Conservation (phyloP, 257 asterid species). For the Nyctanthes arbortristis region DNA sequence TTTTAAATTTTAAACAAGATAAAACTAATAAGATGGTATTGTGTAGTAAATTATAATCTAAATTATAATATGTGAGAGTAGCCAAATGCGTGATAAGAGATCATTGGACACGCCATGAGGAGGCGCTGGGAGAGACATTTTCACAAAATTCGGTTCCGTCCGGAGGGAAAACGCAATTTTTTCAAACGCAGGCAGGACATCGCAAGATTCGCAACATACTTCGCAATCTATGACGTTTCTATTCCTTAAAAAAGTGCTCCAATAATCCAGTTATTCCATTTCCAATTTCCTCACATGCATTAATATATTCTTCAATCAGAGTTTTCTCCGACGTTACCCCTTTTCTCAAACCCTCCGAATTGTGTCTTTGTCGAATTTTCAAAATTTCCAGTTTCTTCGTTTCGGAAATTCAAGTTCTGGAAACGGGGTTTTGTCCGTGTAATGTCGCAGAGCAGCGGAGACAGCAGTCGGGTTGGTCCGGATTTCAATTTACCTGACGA, state of each 20-base stretch:
- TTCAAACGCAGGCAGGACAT: background rate
- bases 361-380: background rate
- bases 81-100: no score
- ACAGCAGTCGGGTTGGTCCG: slow-evolving; percentile 36
- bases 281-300: background rate
- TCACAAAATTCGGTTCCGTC: no score
- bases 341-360: background rate
- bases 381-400: no score
- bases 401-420: background rate
- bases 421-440: slow-evolving; percentile 2
- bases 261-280: background rate
- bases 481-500: slow-evolving; percentile 79
- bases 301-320: background rate
- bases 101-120: no score
- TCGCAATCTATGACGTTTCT: background rate
- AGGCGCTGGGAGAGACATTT: no score
- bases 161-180: background rate
- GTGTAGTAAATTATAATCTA: no score
- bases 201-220: background rate
- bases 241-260: background rate
- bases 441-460: slow-evolving; percentile 60
- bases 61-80: no score
- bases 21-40: no score
- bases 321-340: background rate
- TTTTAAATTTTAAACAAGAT: no score